Base-by-base conservation (phyloP, 2,329 filamentous ascomycete species). In the Diplodia mutila region DNA sequence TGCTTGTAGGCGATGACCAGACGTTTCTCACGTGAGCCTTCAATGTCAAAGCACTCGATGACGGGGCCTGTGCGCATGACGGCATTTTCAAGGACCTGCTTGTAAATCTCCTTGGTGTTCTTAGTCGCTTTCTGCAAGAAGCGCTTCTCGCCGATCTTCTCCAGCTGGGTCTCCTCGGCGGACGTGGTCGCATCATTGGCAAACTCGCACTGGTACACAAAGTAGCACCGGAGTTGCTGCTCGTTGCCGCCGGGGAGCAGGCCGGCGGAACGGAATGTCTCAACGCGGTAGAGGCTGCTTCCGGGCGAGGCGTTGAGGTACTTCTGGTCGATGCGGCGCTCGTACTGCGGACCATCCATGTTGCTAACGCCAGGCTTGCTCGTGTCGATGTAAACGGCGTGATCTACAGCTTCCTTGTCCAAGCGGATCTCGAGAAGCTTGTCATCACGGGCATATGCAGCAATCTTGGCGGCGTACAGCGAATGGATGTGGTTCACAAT, bases 371-470 rank as follows among this genome's bases (percentile, higher is more conserved):
- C 95, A 18, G 95, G 94, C 76, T 90, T 91, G 80, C 94, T 97
- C 66, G 95, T 99, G 79, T 99, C 95, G 73, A 99, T 98, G 83
- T 98, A 99, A 76, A 98, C 96, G 69, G 95, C 95, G 77, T 98
- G 95, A 78, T 98, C 95, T 68, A 86, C 83, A 25, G 93, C 93
- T 81, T 99, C 95, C 87, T 97, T 97, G 78, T 98, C 94, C 51
- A 99, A 84, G 70, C 94, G 89, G 74, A 99, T 97, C 81, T 98
- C 94, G 74, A 98, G 87, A 72, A 90, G 90, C 85, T 96, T 96
- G 81, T 98, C 94, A 79, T 96, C 91, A 67, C 95, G 89, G 42
- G 94, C 93, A 78, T 92, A 95, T 9, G 95, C 94, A 46, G 95
- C 95, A 55, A 98, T 90, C 83, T 98, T 98, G 78, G 94, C 95